Evolutionary conservation across 805 yeast species (phyloP).

Genomic region (Phaffomyces antillensis): DNA sequence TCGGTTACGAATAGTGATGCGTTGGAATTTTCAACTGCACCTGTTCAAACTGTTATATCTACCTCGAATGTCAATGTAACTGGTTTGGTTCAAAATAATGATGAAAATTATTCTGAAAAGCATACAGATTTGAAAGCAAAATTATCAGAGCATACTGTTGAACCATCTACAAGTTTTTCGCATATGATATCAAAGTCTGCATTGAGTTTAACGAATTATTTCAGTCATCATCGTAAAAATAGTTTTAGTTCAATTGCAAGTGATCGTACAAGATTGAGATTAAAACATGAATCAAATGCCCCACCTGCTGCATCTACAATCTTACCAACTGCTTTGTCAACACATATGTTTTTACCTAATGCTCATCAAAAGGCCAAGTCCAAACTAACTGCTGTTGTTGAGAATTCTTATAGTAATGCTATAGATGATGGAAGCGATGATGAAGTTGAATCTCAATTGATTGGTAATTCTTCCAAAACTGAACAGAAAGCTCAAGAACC

Average conservation of each 20-base stretch:
- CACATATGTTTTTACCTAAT: conserved; percentile 56
- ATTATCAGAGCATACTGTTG: conserved; percentile 10
- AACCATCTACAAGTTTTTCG: conserved; percentile 20
- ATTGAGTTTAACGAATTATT: conserved; percentile 32
- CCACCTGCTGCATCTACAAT: conserved; percentile 54
- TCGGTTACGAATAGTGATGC: conserved; percentile 9
- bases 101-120: conserved; percentile 6
- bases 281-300: conserved; percentile 43
- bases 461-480: not conserved
- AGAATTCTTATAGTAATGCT: conserved; percentile 6
- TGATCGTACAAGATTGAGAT: conserved; percentile 28
- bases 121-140: conserved; percentile 13
- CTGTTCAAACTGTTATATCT: conserved; percentile 23
- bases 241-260: conserved; percentile 30
- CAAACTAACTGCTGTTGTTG: conserved; percentile 19
- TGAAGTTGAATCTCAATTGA: not conserved
- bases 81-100: conserved; percentile 12
- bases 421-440: not conserved
- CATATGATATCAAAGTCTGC: conserved; percentile 33
- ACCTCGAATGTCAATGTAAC: conserved; percentile 22
- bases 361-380: conserved; percentile 28
- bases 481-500: conserved; percentile 2
- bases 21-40: conserved; percentile 20
- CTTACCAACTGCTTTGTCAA: conserved; percentile 52
- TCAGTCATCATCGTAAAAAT: conserved; percentile 29